Base-by-base conservation (phyloP, 1,284 basidiomycete genomes). In the Naganishia liquefaciens region DNA sequence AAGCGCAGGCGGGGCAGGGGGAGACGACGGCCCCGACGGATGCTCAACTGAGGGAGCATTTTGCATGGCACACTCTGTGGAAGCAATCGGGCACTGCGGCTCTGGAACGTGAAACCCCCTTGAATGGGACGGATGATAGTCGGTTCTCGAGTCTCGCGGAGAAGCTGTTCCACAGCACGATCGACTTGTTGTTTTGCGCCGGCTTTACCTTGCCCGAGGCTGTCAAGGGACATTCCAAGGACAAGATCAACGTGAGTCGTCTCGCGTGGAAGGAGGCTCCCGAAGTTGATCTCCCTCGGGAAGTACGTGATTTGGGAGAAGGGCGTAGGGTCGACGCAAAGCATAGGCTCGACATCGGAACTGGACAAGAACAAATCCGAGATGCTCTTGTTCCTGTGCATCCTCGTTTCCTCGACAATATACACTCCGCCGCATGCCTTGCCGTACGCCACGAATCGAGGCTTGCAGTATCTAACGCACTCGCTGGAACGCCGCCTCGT, bases 151-250 rank as follows among this genome's bases (percentile, higher is more conserved):
- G 89, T 10, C 79, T 93, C 1, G 89, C 87, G 1, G 90, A 93
- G 73, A 83, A 85, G 67, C 79, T 95, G 28, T 88, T 94, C 71
- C 85, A 83, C 70, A 86, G 87, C 68, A 80, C 90, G 7, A 84
- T 92, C 67, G 92, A 95, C 74, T 81, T 95, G 30, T 77, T 94
- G 43, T 96, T 94, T 77, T 92, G 90, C 73, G 93, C 90, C 71
- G 91, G 90, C 13, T 94, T 95, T 74, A 94, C 90, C 0, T 80
- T 95, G 17, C 90, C 92, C 6, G 84, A 84, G 39, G 87, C 84
- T 73, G 83, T 91, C 43, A 86, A 89, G 72, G 85, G 74, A 13
- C 84, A 53, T 13, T 40, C 28, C 30, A 70, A 71, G 11, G 72
- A 92, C 75, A 92, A 93, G 79, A 88, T 95, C 66, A 90, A 91